Conservation (phyloP, 2,329 filamentous ascomycete species). For the Trichoderma atrobrunneum region DNA sequence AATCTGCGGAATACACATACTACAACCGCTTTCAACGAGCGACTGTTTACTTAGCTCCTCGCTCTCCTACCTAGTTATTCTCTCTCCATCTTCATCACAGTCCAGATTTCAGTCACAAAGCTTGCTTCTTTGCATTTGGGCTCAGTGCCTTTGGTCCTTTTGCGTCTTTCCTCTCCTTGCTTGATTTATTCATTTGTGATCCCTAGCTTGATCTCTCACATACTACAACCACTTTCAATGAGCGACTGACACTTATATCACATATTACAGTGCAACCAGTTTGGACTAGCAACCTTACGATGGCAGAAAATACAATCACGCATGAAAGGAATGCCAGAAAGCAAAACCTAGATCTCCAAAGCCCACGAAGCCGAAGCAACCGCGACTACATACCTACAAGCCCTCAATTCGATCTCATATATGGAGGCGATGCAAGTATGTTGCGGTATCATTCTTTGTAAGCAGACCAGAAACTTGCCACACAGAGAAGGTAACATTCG, state of each 20-base stretch:
- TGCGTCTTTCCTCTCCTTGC: too few relatives aligned
- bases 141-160: too few relatives aligned
- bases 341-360: neutral
- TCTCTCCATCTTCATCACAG: too few relatives aligned
- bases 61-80: too few relatives aligned
- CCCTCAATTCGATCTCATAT: neutral
- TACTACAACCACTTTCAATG: neutral
- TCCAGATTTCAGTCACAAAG: too few relatives aligned
- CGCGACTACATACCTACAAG: neutral
- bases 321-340: neutral
- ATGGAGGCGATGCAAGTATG: neutral
- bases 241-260: neutral
- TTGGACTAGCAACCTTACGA: neutral
- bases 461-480: neutral
- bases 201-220: neutral
- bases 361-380: neutral
- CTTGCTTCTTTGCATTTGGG: too few relatives aligned
- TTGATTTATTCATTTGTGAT: too few relatives aligned
- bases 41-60: too few relatives aligned
- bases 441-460: neutral
- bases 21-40: neutral
- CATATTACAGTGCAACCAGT: neutral
- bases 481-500: neutral
- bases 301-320: neutral
- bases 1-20: neutral